phyloP scores from a whole-genome alignment of 2,329 filamentous ascomycete species.

The Xylaria sp. region DNA sequence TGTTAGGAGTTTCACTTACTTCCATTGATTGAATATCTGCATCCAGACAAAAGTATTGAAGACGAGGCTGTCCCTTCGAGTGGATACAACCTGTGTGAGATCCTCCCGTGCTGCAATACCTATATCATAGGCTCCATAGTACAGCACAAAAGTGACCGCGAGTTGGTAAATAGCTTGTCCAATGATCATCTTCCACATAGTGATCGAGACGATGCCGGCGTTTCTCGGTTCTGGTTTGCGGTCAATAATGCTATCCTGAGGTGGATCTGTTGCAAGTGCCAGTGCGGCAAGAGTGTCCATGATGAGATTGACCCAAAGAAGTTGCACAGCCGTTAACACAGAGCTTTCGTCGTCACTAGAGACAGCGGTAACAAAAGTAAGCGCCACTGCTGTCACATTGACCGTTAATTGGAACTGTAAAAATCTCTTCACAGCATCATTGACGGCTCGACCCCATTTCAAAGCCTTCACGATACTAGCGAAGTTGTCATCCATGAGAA shows the following conservation, averaged over 20 bases:
- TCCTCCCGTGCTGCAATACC: constrained; percentile 57
- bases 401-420: constrained; percentile 83
- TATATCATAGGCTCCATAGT: constrained; percentile 75
- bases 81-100: constrained; percentile 27
- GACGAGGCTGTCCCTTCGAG: constrained; percentile 79
- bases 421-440: constrained; percentile 81
- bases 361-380: constrained; percentile 90
- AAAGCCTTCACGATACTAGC: constrained; percentile 85
- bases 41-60: constrained; percentile 99
- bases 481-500: constrained; percentile 90
- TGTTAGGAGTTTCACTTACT: constrained; percentile 64
- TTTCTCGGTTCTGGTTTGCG: constrained; percentile 73
- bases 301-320: constrained; percentile 96
- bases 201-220: constrained; percentile 77
- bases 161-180: constrained; percentile 93
- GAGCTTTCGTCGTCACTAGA: constrained; percentile 74
- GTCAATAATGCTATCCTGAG: constrained; percentile 80
- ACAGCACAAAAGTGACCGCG: constrained; percentile 79
- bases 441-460: constrained; percentile 82
- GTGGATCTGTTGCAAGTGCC: constrained; percentile 90
- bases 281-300: constrained; percentile 96
- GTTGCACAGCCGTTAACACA: constrained; percentile 87
- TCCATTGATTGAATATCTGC: constrained; percentile 99
- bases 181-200: constrained; percentile 99
- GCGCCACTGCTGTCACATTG: constrained; percentile 88